Evolutionary conservation across 768 basidiomycete genomes (phyloP).

Genomic region (Kwoniella sp.): DNA sequence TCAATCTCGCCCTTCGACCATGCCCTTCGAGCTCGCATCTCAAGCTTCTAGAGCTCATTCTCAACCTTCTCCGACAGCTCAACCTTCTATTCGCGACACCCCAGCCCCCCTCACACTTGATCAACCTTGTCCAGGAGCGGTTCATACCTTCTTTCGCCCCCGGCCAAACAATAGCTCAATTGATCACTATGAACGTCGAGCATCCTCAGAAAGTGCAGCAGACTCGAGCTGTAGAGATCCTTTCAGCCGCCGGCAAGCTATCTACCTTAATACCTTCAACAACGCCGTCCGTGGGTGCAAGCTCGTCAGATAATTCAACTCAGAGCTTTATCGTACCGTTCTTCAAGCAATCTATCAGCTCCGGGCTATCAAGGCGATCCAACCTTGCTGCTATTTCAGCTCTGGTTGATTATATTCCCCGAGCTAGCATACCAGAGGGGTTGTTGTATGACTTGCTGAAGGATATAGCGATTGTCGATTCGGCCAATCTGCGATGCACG

Average conservation of each 20-base stretch:
- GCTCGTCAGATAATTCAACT: background rate
- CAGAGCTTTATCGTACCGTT: slow-evolving; percentile 33
- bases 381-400: slow-evolving; percentile 22
- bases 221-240: slow-evolving; percentile 29
- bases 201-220: slow-evolving; percentile 25
- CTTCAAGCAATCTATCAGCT: slow-evolving; percentile 18
- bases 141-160: slow-evolving; percentile 29
- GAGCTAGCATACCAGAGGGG: slow-evolving; percentile 8
- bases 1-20: slow-evolving; percentile 13
- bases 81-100: background rate
- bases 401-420: slow-evolving; percentile 26
- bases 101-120: background rate
- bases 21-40: slow-evolving; percentile 13
- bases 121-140: slow-evolving; percentile 7
- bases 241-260: slow-evolving; percentile 17
- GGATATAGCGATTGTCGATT: slow-evolving; percentile 24
- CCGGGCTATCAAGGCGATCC: slow-evolving; percentile 19
- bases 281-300: slow-evolving; percentile 6
- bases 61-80: slow-evolving; percentile 30
- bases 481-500: slow-evolving; percentile 21
- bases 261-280: slow-evolving; percentile 7
- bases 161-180: slow-evolving; percentile 9
- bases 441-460: slow-evolving; percentile 23
- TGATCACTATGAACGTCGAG: slow-evolving; percentile 30
- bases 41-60: slow-evolving; percentile 30